Conservation (phyloP, 2,329 filamentous ascomycete species). For the Alternaria burnsii region DNA sequence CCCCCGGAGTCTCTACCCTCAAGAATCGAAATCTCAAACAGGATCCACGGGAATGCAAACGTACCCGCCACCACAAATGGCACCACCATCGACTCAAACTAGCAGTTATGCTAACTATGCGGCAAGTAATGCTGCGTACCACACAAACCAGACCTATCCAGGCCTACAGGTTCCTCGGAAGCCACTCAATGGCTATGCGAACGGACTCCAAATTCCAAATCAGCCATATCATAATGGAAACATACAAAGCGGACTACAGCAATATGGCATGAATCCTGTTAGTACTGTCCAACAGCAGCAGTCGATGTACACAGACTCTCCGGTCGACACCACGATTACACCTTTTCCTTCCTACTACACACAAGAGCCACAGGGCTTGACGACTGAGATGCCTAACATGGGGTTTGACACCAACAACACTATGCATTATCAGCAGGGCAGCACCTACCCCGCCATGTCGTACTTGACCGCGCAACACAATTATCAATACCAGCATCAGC, state of each 20-base stretch:
- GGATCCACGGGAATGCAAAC: slow-evolving; percentile 47
- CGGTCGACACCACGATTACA: slow-evolving; percentile 44
- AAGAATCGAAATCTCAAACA: slow-evolving; percentile 29
- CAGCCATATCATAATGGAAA: slow-evolving; percentile 39
- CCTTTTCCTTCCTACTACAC: slow-evolving; percentile 44
- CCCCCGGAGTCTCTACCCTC: slow-evolving; percentile 38
- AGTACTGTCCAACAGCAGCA: slow-evolving; percentile 42
- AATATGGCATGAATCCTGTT: slow-evolving; percentile 41
- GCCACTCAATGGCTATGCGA: slow-evolving; percentile 38
- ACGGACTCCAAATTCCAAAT: slow-evolving; percentile 40
- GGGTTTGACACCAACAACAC: slow-evolving; percentile 36
- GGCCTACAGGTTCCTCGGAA: slow-evolving; percentile 44
- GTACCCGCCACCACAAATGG: slow-evolving; percentile 50
- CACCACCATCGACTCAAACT: slow-evolving; percentile 28
- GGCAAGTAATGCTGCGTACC: slow-evolving; percentile 27
- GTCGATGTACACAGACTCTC: slow-evolving; percentile 47
- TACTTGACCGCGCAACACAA: slow-evolving; percentile 44
- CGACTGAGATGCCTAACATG: slow-evolving; percentile 33
- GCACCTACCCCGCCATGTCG: slow-evolving; percentile 44
- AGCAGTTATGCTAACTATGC: slow-evolving; percentile 35
- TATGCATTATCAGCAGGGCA: slow-evolving; percentile 42
- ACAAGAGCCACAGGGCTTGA: slow-evolving; percentile 40
- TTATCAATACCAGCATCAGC: slow-evolving; percentile 40
- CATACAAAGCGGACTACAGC: slow-evolving; percentile 33
- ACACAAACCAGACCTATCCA: slow-evolving; percentile 46